Percentiles rank a stretch among this genome's conserved stretches.
Conservation (phyloP, 2,329 filamentous ascomycete species). For the Nectriaceae sp. region DNA sequence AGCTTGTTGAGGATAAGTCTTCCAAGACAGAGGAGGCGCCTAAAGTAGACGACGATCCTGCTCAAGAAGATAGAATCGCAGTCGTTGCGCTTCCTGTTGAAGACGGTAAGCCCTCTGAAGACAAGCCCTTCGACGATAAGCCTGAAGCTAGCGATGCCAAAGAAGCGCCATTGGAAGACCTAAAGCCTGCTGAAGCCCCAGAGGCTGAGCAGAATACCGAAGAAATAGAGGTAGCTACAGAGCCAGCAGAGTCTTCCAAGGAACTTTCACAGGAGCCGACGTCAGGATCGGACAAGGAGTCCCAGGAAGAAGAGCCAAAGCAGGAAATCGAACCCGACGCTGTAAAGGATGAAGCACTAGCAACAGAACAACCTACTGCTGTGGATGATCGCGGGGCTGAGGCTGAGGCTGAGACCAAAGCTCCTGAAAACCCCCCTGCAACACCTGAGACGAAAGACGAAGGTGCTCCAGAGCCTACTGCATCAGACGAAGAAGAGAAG, state of each 20-base stretch:
- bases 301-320: not conserved
- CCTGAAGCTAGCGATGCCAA: not conserved
- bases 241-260: not conserved
- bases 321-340: not conserved
- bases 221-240: not conserved
- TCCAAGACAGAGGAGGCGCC: not conserved
- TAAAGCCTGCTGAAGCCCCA: not conserved
- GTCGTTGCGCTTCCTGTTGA: conserved; percentile 1
- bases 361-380: not conserved
- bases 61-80: conserved; percentile 4
- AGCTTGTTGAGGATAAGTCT: conserved; percentile 5
- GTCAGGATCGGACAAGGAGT: not conserved
- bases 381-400: not conserved
- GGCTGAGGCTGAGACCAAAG: not conserved
- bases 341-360: not conserved
- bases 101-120: not conserved
- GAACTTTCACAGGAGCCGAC: not conserved
- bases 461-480: not conserved
- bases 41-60: conserved; percentile 5
- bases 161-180: not conserved
- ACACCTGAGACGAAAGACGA: not conserved
- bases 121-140: not conserved
- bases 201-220: not conserved
- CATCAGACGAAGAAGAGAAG: not conserved
- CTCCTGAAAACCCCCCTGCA: not conserved